Percentiles rank a stretch among this genome's conserved stretches.
phyloP scores from a whole-genome alignment of 176 grass and related monocot genomes.

The Aegilops speltoides region DNA sequence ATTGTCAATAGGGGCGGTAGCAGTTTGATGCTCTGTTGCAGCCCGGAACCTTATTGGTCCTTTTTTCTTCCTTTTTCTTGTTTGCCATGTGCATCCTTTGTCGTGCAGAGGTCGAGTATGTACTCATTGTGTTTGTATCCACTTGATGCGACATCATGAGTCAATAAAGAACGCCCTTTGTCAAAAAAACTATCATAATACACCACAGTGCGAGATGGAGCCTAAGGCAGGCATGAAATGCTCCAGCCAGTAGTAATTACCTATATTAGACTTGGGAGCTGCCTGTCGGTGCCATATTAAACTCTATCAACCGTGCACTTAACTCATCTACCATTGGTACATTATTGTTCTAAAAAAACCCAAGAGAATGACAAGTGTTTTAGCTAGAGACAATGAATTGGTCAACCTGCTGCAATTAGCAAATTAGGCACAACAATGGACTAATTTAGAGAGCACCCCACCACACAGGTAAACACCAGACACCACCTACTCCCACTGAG shows the following conservation, averaged over 20 bases:
- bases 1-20: no score
- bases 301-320: neutral
- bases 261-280: neutral
- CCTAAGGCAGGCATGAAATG: slow-evolving; percentile 1
- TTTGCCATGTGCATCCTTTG: no score
- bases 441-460: neutral
- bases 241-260: neutral
- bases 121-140: no score
- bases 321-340: neutral
- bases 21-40: no score
- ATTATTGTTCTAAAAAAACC: neutral
- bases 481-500: slow-evolving; percentile 26
- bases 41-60: no score
- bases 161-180: no score
- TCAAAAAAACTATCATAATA: neutral
- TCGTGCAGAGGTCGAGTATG: no score
- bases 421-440: neutral
- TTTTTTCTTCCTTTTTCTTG: no score
- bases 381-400: neutral
- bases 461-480: neutral
- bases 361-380: neutral
- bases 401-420: slow-evolving; percentile 15
- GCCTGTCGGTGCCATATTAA: slow-evolving; percentile 12
- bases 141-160: no score
- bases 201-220: neutral